A percentile compares a stretch with the other conserved stretches of the same genome.
Evolutionary conservation across 2,329 filamentous ascomycete genomes (phyloP).

Genomic region (Cytospora mali): DNA sequence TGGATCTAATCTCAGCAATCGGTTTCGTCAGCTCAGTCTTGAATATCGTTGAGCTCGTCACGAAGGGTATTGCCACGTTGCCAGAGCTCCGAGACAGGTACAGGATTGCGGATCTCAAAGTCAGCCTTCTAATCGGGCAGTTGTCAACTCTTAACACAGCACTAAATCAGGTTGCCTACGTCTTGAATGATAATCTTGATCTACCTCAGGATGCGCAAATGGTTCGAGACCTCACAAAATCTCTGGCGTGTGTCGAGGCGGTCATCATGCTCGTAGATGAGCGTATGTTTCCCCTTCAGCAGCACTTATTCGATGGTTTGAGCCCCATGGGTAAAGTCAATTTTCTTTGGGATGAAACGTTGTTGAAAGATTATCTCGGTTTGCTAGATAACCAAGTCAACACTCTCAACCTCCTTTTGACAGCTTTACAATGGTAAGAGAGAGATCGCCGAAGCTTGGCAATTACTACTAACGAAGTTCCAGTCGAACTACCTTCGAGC

Average conservation of each 20-base stretch:
- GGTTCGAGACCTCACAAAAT: neutral
- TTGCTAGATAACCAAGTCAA: neutral
- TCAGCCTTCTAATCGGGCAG: neutral
- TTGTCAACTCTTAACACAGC: conserved; percentile 4
- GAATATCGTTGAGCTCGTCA: neutral
- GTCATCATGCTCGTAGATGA: neutral
- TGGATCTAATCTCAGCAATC: conserved; percentile 6
- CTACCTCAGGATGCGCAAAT: neutral
- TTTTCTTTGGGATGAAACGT: conserved; percentile 3
- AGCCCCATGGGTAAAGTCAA: neutral
- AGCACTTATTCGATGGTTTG: neutral
- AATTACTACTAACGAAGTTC: neutral
- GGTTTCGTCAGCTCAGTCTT: neutral
- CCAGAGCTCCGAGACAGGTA: conserved; percentile 2
- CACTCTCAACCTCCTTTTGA: neutral
- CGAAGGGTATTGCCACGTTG: neutral
- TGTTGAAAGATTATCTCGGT: neutral
- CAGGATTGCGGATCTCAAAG: conserved; percentile 3
- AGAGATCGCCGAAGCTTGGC: neutral
- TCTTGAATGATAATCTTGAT: neutral
- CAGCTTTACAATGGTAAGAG: conserved; percentile 2
- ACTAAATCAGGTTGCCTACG: neutral
- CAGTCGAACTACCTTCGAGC: neutral
- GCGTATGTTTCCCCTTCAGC: neutral
- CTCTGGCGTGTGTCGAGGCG: neutral